Evolutionary conservation across 768 basidiomycete species (phyloP).

Genomic region (Gloeophyllum trabeum): DNA sequence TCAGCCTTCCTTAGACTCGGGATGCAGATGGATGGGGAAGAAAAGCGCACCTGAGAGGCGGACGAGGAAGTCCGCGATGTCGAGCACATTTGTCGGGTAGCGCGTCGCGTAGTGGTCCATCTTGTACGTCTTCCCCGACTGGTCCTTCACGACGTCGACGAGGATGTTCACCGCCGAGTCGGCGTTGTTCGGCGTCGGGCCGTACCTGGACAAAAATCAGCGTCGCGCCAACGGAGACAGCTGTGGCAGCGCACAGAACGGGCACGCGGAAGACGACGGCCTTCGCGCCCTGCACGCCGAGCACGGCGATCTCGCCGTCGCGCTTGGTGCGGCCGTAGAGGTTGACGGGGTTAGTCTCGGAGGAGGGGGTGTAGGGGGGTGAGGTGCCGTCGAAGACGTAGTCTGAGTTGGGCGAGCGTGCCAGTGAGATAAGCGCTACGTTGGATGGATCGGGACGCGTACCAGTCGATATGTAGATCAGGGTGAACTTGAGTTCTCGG

Average conservation of each 20-base stretch:
- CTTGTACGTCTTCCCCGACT: conserved; percentile 78
- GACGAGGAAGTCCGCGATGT: conserved; percentile 78
- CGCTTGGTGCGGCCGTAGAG: conserved; percentile 83
- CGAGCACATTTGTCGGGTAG: conserved; percentile 84
- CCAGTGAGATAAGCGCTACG: neutral
- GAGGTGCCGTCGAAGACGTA: conserved; percentile 95
- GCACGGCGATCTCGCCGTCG: conserved; percentile 74
- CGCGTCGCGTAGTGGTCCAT: conserved; percentile 95
- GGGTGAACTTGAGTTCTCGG: conserved; percentile 44
- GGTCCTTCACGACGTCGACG: conserved; percentile 77
- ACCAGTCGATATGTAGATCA: conserved; percentile 93
- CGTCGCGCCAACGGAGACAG: neutral
- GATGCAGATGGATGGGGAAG: neutral
- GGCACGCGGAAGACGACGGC: conserved; percentile 79
- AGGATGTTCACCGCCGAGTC: conserved; percentile 89
- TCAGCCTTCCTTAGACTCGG: too few relatives aligned
- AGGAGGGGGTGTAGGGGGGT: conserved; percentile 75
- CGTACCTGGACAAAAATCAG: conserved; percentile 47
- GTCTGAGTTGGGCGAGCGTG: conserved; percentile 30
- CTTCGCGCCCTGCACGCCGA: conserved; percentile 45
- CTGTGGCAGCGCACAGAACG: conserved; percentile 48
- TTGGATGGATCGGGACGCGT: conserved; percentile 2
- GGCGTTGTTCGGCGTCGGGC: conserved; percentile 70
- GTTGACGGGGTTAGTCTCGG: conserved; percentile 74
- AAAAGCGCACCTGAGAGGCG: conserved; percentile 55